Conservation (phyloP, 305 asterid genomes). For the Solanum chacoense region DNA sequence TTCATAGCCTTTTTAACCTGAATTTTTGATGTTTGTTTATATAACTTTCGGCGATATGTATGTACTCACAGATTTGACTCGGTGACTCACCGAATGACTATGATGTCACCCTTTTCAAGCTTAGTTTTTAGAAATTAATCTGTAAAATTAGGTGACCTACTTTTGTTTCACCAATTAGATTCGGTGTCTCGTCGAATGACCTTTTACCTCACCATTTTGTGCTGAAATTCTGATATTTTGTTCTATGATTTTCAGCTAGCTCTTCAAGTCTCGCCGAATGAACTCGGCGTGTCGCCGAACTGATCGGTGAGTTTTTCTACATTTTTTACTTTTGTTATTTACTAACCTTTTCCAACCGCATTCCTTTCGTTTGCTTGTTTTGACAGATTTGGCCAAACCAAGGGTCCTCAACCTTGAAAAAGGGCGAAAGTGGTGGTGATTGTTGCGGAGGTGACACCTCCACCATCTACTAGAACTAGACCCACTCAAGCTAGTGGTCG, state of each 20-base stretch:
- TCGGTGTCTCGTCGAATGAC: not conserved
- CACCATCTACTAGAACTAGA: no score
- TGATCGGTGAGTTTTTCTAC: not conserved
- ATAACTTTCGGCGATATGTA: not conserved
- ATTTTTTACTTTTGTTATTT: no score
- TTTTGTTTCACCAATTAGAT: not conserved
- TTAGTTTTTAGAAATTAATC: not conserved
- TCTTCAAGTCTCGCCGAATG: not conserved
- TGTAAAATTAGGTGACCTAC: not conserved
- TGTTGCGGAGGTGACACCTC: no score
- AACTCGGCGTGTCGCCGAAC: no score
- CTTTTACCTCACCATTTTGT: not conserved
- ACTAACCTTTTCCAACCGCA: not conserved
- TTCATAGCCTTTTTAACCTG: not conserved
- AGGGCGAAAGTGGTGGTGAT: not conserved
- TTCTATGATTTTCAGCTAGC: no score
- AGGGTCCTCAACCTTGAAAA: not conserved
- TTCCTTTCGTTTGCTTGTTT: not conserved
- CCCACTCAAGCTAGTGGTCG: no score
- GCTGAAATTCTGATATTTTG: not conserved
- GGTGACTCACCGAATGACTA: not conserved
- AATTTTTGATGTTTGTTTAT: no score
- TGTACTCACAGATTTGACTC: not conserved
- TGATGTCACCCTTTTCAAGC: not conserved
- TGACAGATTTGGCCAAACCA: not conserved